A percentile compares a stretch with the other conserved stretches of the same genome.
Conservation (phyloP, 257 asterid species). For the Ilex asprella region DNA sequence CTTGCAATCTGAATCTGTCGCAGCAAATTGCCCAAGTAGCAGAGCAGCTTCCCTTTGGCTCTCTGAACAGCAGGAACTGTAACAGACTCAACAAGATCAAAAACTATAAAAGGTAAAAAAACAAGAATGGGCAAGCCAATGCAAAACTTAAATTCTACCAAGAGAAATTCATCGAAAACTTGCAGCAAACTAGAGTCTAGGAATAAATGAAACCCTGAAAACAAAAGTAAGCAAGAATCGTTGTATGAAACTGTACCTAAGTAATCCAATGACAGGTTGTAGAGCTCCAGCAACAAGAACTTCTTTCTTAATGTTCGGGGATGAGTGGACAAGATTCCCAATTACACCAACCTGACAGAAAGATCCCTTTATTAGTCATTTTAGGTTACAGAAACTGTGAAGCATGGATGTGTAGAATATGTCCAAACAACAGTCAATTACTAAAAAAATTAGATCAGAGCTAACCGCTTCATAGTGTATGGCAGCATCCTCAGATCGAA, state of each 20-base stretch:
- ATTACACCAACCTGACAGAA: conserved; percentile 91
- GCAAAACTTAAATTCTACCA: background rate
- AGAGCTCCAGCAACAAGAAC: conserved; percentile 96
- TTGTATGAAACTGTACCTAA: conserved; percentile 48
- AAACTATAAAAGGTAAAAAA: background rate
- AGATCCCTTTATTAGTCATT: conserved; percentile 14
- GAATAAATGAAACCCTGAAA: too few relatives aligned
- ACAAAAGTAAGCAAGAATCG: background rate
- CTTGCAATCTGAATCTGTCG: conserved; percentile 98
- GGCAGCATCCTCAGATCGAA: conserved; percentile 92
- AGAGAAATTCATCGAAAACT: background rate
- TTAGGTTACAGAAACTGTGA: background rate
- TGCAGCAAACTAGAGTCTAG: background rate
- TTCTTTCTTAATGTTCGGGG: conserved; percentile 94
- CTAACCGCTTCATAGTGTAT: conserved; percentile 98
- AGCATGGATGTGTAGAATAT: background rate
- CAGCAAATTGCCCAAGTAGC: conserved; percentile 98
- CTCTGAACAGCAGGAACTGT: conserved; percentile 96
- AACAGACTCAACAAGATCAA: background rate
- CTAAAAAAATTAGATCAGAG: conserved; percentile 11
- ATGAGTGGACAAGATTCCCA: conserved; percentile 96
- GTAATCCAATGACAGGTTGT: conserved; percentile 96
- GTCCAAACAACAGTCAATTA: background rate
- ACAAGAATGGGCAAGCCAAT: background rate
- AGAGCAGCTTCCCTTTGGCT: conserved; percentile 99